These are phyloP conservation scores for Schizonepeta tenuifolia DNA, from an alignment of 257 asterid genomes.

Conservation along the genomic window DNA sequence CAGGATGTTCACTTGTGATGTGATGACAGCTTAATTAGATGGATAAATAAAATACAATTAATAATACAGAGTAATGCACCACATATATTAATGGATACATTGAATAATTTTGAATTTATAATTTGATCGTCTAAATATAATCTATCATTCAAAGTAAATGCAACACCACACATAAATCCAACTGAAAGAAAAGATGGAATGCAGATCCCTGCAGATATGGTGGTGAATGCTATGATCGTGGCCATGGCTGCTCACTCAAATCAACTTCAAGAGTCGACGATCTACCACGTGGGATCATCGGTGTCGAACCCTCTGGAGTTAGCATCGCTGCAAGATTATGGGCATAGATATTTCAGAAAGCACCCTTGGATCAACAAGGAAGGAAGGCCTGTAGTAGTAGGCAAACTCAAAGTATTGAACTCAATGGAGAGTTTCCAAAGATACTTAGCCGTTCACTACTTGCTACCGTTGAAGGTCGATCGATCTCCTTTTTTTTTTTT, in stretches of 20 bases:
- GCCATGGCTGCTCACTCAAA: conserved; percentile 67
- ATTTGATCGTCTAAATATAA: too few relatives aligned
- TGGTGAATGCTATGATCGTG: conserved; percentile 85
- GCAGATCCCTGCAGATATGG: conserved; percentile 98
- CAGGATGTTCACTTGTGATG: too few relatives aligned
- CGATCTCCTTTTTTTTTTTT: too few relatives aligned
- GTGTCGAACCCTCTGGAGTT: conserved; percentile 65
- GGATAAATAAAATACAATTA: too few relatives aligned
- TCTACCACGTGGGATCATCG: conserved; percentile 83
- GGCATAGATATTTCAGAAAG: conserved; percentile 52
- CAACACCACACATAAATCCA: too few relatives aligned
- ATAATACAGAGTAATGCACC: too few relatives aligned
- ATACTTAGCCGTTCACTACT: conserved; percentile 66
- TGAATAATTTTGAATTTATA: too few relatives aligned
- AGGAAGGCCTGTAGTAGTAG: conserved; percentile 72
- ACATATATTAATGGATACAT: too few relatives aligned
- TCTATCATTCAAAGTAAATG: too few relatives aligned
- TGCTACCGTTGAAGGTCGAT: conserved; percentile 82
- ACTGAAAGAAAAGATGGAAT: neutral
- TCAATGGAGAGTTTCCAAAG: conserved; percentile 67
- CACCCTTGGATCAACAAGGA: conserved; percentile 81
- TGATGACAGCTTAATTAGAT: too few relatives aligned
- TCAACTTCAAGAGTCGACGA: conserved; percentile 43
- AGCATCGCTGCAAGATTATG: conserved; percentile 50
- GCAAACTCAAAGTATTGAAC: conserved; percentile 53